Evolutionary conservation across 768 basidiomycete genomes (phyloP).

Genomic region (Lentinula lateritia): DNA sequence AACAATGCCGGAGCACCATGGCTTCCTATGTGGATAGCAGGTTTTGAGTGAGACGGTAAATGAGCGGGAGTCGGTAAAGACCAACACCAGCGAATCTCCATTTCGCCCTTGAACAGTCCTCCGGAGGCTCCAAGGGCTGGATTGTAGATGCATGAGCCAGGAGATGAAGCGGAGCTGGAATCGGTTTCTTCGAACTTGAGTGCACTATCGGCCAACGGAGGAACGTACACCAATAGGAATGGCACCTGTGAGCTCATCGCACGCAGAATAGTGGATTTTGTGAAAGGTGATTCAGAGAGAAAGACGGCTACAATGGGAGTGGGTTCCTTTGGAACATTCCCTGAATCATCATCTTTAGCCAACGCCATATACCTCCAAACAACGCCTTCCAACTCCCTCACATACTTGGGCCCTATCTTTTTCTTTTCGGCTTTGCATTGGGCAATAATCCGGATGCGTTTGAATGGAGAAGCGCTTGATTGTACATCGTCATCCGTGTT

Average conservation of each 20-base stretch:
- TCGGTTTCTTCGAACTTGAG: slow-evolving; percentile 8
- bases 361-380: slow-evolving; percentile 43
- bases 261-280: slow-evolving; percentile 59
- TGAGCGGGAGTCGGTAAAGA: slow-evolving; percentile 3
- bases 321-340: background rate
- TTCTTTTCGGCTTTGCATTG: slow-evolving; percentile 93
- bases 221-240: slow-evolving; percentile 74
- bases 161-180: slow-evolving; percentile 1
- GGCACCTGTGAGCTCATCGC: slow-evolving; percentile 75
- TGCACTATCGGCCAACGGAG: slow-evolving; percentile 26
- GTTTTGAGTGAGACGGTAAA: slow-evolving; percentile 9
- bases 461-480: slow-evolving; percentile 17
- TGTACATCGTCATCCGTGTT: background rate
- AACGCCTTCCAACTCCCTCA: slow-evolving; percentile 93
- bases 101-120: slow-evolving; percentile 53
- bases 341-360: slow-evolving; percentile 6
- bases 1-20: slow-evolving; percentile 39
- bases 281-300: slow-evolving; percentile 78
- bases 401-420: slow-evolving; percentile 70
- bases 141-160: slow-evolving; percentile 64
- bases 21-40: background rate
- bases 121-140: slow-evolving; percentile 48
- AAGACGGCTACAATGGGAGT: slow-evolving; percentile 62
- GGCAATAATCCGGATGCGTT: slow-evolving; percentile 68
- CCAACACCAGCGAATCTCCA: slow-evolving; percentile 69